These are phyloP conservation scores for Globisporangium mamillatum DNA, from an alignment of 352 stramenopile genomes.

Conservation along the genomic window DNA sequence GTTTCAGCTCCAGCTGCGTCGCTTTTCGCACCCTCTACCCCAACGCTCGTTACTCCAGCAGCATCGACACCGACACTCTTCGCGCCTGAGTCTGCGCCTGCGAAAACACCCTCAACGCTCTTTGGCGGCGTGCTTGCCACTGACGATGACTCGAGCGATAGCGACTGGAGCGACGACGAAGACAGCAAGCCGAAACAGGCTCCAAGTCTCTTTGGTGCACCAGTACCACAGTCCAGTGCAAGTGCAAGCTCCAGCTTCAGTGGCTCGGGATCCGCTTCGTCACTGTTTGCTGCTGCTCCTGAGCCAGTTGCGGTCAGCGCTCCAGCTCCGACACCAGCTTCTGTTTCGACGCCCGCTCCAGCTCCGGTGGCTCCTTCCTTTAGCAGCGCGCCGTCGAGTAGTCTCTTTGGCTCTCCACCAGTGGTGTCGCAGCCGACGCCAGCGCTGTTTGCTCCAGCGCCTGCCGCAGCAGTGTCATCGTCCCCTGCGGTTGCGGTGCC, in stretches of 20 bases:
- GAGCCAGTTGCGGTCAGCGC: neutral
- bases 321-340: neutral
- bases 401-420: slow-evolving; percentile 16
- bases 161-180: slow-evolving; percentile 68
- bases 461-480: neutral
- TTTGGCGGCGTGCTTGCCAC: slow-evolving; percentile 29
- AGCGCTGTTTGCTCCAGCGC: slow-evolving; percentile 5
- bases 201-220: slow-evolving; percentile 35
- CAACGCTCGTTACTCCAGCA: neutral
- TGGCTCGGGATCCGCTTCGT: slow-evolving; percentile 9
- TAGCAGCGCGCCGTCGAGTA: slow-evolving; percentile 6
- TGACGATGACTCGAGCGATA: slow-evolving; percentile 61
- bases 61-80: slow-evolving; percentile 6
- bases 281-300: slow-evolving; percentile 13
- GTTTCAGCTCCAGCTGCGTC: neutral
- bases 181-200: slow-evolving; percentile 23
- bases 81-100: slow-evolving; percentile 11
- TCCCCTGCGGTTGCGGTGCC: neutral
- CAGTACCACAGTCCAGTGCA: slow-evolving; percentile 4
- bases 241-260: slow-evolving; percentile 10
- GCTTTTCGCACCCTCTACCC: neutral
- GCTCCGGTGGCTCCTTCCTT: slow-evolving; percentile 2
- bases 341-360: neutral
- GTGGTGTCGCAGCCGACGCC: neutral
- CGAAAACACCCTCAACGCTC: slow-evolving; percentile 22